A percentile compares a stretch with the other conserved stretches of the same genome.
phyloP scores from a whole-genome alignment of 1,139 yeast genomes.

The Hansenula lynferdii region DNA sequence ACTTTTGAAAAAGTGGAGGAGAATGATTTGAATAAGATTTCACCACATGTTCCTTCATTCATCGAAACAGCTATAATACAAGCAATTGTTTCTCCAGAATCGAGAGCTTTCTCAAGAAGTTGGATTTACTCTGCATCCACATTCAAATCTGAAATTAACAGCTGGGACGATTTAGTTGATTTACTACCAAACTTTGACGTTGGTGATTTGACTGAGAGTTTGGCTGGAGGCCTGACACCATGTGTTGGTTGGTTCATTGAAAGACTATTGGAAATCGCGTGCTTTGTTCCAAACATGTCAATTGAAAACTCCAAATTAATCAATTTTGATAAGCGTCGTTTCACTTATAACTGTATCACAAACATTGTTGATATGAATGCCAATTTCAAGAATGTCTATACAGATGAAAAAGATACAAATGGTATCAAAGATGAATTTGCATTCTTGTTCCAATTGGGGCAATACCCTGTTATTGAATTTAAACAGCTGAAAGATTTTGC shows the following conservation, averaged over 20 bases:
- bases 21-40: slow-evolving; percentile 24
- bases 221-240: slow-evolving; percentile 57
- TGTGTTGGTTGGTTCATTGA: slow-evolving; percentile 80
- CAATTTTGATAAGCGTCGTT: slow-evolving; percentile 66
- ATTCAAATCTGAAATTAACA: slow-evolving; percentile 24
- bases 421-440: slow-evolving; percentile 14
- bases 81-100: slow-evolving; percentile 77
- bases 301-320: slow-evolving; percentile 51
- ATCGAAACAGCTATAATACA: slow-evolving; percentile 76
- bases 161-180: slow-evolving; percentile 21
- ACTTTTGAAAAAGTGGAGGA: slow-evolving; percentile 25
- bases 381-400: slow-evolving; percentile 5
- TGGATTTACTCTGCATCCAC: slow-evolving; percentile 60
- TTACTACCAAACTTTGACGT: slow-evolving; percentile 32
- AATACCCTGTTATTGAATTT: slow-evolving; percentile 13
- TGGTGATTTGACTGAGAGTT: slow-evolving; percentile 45
- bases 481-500: slow-evolving; percentile 36
- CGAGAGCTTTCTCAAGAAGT: slow-evolving; percentile 58
- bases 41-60: slow-evolving; percentile 74
- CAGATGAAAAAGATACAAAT: slow-evolving; percentile 6
- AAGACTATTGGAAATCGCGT: slow-evolving; percentile 57
- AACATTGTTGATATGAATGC: slow-evolving; percentile 42
- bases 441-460: slow-evolving; percentile 22
- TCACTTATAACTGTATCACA: slow-evolving; percentile 50
- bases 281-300: slow-evolving; percentile 64